phyloP scores from a whole-genome alignment of 2,329 filamentous ascomycete species.

The Cercospora zeae-maydis region DNA sequence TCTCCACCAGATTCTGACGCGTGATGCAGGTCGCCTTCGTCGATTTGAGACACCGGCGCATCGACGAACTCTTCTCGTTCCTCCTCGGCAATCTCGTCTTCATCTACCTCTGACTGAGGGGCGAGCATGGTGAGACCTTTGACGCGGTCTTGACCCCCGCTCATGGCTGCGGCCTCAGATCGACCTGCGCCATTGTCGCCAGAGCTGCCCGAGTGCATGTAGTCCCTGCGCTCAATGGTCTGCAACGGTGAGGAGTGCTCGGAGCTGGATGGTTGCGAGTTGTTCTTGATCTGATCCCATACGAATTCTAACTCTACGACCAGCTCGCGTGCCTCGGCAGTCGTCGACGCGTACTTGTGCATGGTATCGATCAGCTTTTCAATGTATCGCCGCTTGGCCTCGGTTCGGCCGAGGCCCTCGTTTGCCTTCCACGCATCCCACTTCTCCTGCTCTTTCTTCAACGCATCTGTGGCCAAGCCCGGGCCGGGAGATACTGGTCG shows the following conservation, averaged over 20 bases:
- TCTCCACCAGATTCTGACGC: constrained; percentile 19
- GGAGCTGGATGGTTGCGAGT: constrained; percentile 33
- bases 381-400: constrained; percentile 92
- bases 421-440: constrained; percentile 93
- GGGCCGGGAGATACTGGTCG: constrained; percentile 53
- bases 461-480: constrained; percentile 20
- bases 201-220: constrained; percentile 30
- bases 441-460: constrained; percentile 41
- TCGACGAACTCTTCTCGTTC: constrained; percentile 47
- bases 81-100: constrained; percentile 39
- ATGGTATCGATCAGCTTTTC: constrained; percentile 93
- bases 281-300: constrained; percentile 96
- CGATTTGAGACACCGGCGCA: constrained; percentile 47
- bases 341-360: constrained; percentile 87
- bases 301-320: constrained; percentile 97
- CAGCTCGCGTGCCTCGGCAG: constrained; percentile 78
- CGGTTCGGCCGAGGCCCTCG: constrained; percentile 75
- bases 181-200: constrained; percentile 22
- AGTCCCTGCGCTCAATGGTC: constrained; percentile 36
- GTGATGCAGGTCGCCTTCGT: constrained; percentile 33
- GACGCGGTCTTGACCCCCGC: constrained; percentile 6
- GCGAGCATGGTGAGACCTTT: constrained; percentile 59
- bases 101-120: constrained; percentile 71
- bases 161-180: constrained; percentile 33
- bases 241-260: constrained; percentile 33